These are phyloP conservation scores for Vitis rupestris DNA, from an alignment of 164 flowering plant species.

Conservation along the genomic window DNA sequence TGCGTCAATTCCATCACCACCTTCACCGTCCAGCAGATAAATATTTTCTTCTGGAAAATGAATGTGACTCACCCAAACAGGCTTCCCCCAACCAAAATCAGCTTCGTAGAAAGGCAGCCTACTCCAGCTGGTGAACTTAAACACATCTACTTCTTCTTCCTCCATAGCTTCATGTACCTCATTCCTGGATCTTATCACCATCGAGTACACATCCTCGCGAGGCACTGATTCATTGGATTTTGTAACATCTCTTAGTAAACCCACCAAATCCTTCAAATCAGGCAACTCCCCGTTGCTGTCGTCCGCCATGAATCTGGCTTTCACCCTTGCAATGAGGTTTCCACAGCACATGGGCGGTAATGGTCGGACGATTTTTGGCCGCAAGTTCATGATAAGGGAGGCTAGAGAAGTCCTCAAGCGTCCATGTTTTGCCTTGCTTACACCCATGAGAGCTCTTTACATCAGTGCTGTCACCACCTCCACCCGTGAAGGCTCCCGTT, in stretches of 20 bases:
- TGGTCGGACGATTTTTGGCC: not conserved
- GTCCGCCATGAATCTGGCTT: not conserved
- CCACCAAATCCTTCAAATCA: not conserved
- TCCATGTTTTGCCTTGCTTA: conserved; percentile 1
- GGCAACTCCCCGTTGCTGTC: not conserved
- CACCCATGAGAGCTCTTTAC: conserved; percentile 11
- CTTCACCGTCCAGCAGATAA: conserved; percentile 2
- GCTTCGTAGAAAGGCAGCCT: not conserved
- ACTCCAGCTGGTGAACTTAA: not conserved
- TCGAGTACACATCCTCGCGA: not conserved
- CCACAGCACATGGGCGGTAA: conserved; percentile 4
- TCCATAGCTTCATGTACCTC: not conserved
- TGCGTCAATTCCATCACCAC: conserved; percentile 11
- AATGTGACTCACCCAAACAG: no score
- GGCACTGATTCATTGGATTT: not conserved
- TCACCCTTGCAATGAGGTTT: not conserved
- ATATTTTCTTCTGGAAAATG: no score
- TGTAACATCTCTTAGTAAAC: not conserved
- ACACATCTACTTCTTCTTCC: not conserved
- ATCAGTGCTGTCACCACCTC: conserved; percentile 7
- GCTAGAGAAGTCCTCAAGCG: not conserved
- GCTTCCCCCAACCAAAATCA: no score
- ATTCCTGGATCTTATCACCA: not conserved
- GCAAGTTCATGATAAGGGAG: not conserved
- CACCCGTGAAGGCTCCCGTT: conserved; percentile 6